Percentiles rank a stretch among this genome's conserved stretches.
Evolutionary conservation across 495 filamentous ascomycete species (phyloP).

Genomic region (Aspergillus diversus): DNA sequence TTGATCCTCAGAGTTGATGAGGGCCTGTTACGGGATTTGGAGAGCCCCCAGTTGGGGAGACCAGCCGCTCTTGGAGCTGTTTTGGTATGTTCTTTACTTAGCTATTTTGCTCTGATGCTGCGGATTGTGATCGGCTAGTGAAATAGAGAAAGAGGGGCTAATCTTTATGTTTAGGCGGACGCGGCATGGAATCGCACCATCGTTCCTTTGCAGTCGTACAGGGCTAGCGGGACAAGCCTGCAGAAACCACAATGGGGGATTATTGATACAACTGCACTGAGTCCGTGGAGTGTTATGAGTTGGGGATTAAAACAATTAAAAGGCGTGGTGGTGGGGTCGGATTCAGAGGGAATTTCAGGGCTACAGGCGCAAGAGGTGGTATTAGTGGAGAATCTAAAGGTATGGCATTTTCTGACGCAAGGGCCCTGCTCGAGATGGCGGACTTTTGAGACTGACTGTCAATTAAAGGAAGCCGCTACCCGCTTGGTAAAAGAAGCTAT

Average conservation of each 20-base stretch:
- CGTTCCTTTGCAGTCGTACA: slow-evolving; percentile 63
- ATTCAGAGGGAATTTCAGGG: slow-evolving; percentile 33
- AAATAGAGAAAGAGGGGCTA: not conserved
- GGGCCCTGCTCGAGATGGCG: no score
- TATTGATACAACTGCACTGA: slow-evolving; percentile 49
- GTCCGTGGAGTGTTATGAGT: slow-evolving; percentile 64
- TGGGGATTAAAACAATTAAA: slow-evolving; percentile 80
- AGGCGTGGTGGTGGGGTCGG: slow-evolving; percentile 53
- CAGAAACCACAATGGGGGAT: slow-evolving; percentile 57
- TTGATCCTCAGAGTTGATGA: slow-evolving; percentile 72
- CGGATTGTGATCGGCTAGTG: not conserved
- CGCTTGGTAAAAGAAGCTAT: slow-evolving; percentile 49
- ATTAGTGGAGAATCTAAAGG: slow-evolving; percentile 57
- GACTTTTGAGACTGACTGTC: not conserved
- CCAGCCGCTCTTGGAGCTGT: slow-evolving; percentile 83
- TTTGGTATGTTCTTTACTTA: slow-evolving; percentile 51
- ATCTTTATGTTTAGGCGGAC: slow-evolving; percentile 55
- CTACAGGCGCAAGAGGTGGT: slow-evolving; percentile 51
- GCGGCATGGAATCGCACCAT: slow-evolving; percentile 68
- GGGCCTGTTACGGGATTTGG: slow-evolving; percentile 68
- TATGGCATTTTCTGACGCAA: slow-evolving; percentile 21
- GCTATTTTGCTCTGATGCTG: not conserved
- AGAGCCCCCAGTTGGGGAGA: slow-evolving; percentile 76
- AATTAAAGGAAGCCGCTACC: slow-evolving; percentile 48
- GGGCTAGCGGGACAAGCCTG: slow-evolving; percentile 62